These are phyloP conservation scores for Aspergillus haitiensis DNA, from an alignment of 495 filamentous ascomycete genomes.

Conservation along the genomic window DNA sequence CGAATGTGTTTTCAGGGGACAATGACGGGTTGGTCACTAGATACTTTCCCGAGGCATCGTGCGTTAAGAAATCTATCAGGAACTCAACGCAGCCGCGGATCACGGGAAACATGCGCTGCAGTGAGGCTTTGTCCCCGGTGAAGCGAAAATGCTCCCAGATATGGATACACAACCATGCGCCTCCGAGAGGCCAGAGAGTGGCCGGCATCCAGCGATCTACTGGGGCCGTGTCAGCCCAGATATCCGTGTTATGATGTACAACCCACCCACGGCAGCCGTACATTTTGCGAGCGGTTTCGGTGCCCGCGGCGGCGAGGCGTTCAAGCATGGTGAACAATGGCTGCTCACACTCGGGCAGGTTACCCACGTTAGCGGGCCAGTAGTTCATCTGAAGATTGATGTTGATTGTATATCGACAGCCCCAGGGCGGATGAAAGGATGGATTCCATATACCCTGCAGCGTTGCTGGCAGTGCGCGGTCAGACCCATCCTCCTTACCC, in stretches of 20 bases:
- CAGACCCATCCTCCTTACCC: conserved; percentile 22
- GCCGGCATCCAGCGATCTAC: conserved; percentile 46
- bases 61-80: conserved; percentile 46
- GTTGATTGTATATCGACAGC: conserved; percentile 57
- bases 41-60: conserved; percentile 37
- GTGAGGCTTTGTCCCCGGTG: conserved; percentile 34
- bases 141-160: conserved; percentile 49
- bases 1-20: conserved; percentile 52
- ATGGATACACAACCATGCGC: conserved; percentile 51
- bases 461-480: conserved; percentile 49
- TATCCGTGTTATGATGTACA: conserved; percentile 50
- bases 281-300: conserved; percentile 43
- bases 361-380: conserved; percentile 51
- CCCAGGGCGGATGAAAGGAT: conserved; percentile 51
- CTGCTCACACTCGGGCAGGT: conserved; percentile 37
- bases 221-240: conserved; percentile 52
- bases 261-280: conserved; percentile 51
- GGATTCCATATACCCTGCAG: conserved; percentile 61
- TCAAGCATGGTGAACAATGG: conserved; percentile 46
- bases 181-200: conserved; percentile 50
- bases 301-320: conserved; percentile 35
- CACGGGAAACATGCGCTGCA: conserved; percentile 36
- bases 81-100: conserved; percentile 43
- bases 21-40: conserved; percentile 47
- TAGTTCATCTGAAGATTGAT: conserved; percentile 65